A percentile compares a stretch with the other conserved stretches of the same genome.
Conservation (phyloP, 2,329 filamentous ascomycete species). For the Hypocrella siamensis region DNA sequence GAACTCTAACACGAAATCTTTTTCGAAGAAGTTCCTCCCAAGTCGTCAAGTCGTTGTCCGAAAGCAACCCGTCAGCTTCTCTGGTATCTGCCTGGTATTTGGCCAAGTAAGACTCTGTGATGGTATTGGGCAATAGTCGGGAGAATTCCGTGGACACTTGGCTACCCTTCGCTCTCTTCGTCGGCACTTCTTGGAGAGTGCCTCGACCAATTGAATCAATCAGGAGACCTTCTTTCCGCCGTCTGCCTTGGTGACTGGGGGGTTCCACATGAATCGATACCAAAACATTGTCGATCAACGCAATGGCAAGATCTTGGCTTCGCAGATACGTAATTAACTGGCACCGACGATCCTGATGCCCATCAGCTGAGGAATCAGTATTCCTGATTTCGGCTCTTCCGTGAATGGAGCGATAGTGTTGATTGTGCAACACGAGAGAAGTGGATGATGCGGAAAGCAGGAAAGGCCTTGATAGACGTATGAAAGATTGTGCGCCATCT, state of each 20-base stretch:
- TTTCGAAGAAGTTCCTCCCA: slow-evolving; percentile 35
- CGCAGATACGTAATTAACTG: slow-evolving; percentile 46
- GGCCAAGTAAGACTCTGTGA: slow-evolving; percentile 32
- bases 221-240: slow-evolving; percentile 45
- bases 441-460: slow-evolving; percentile 43
- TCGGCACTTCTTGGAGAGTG: slow-evolving; percentile 20
- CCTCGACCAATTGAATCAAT: slow-evolving; percentile 63
- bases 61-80: slow-evolving; percentile 31
- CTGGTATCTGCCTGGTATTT: slow-evolving; percentile 27
- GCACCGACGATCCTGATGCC: slow-evolving; percentile 19
- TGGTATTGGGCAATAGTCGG: slow-evolving; percentile 28
- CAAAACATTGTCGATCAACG: slow-evolving; percentile 45
- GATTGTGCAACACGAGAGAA: slow-evolving; percentile 49
- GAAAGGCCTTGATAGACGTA: slow-evolving; percentile 50
- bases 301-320: slow-evolving; percentile 50
- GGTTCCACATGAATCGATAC: slow-evolving; percentile 55
- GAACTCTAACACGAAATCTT: slow-evolving; percentile 30
- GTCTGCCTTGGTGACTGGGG: slow-evolving; percentile 37
- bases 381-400: slow-evolving; percentile 29
- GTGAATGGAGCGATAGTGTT: slow-evolving; percentile 48
- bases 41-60: slow-evolving; percentile 25
- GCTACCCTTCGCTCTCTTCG: slow-evolving; percentile 17
- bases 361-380: slow-evolving; percentile 21
- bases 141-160: slow-evolving; percentile 17
- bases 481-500: slow-evolving; percentile 41